phyloP scores from a whole-genome alignment of 208 protist genomes.

The Wallacemonas rigidus region DNA sequence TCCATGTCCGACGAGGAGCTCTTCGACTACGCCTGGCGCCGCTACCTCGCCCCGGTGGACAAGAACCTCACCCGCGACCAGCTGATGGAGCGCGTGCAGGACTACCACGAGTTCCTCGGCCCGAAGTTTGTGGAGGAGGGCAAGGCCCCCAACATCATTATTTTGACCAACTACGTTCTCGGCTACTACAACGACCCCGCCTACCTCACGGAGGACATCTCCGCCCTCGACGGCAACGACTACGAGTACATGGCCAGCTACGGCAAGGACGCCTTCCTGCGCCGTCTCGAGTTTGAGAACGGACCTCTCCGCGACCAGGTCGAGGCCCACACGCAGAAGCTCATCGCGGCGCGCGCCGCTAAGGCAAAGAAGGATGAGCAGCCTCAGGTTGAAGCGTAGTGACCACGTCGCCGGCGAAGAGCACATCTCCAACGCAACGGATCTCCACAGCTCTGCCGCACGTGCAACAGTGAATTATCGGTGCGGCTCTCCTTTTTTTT shows the following conservation, averaged over 20 bases:
- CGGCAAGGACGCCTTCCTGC: conserved; percentile 91
- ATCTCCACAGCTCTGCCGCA: not conserved
- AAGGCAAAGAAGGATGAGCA: conserved; percentile 38
- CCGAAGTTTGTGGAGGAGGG: conserved; percentile 82
- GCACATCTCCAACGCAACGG: too few relatives aligned
- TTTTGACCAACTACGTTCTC: conserved; percentile 87
- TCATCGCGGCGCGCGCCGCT: conserved; percentile 74
- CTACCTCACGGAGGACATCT: conserved; percentile 86
- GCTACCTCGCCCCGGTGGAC: conserved; percentile 88
- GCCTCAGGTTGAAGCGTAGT: conserved; percentile 26
- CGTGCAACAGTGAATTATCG: not conserved
- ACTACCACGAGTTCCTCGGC: conserved; percentile 89
- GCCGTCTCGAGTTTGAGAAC: conserved; percentile 93
- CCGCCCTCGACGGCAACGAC: conserved; percentile 89
- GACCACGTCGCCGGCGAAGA: not conserved
- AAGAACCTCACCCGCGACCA: conserved; percentile 87
- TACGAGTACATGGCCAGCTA: conserved; percentile 86
- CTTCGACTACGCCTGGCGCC: conserved; percentile 90
- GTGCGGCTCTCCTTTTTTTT: not conserved
- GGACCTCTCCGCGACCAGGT: conserved; percentile 92
- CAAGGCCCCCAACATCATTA: conserved; percentile 89
- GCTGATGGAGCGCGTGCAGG: conserved; percentile 79
- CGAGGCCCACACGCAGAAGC: conserved; percentile 87
- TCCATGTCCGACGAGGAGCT: conserved; percentile 89
- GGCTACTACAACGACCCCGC: conserved; percentile 94